These are phyloP conservation scores for Nidularia sp. DNA, from an alignment of 768 basidiomycete species.

Conservation along the genomic window DNA sequence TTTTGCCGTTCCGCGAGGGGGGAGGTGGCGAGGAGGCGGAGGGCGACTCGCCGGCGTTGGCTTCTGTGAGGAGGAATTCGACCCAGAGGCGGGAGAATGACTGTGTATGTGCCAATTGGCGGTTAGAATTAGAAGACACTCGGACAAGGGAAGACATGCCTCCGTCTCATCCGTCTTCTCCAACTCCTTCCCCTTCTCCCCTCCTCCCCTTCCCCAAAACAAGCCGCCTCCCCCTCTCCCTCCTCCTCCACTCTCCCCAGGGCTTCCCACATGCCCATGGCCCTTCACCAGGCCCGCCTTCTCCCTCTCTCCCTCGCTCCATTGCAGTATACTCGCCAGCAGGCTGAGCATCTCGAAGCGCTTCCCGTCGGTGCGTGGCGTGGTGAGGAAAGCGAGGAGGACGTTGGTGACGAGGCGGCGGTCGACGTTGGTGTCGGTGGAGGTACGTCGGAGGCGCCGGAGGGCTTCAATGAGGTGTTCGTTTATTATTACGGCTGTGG, in stretches of 20 bases:
- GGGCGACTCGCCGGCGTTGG: constrained; percentile 41
- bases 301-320: constrained; percentile 89
- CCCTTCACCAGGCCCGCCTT: constrained; percentile 81
- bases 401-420: constrained; percentile 92
- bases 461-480: constrained; percentile 97
- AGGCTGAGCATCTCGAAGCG: constrained; percentile 95
- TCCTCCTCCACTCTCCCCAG: constrained; percentile 3
- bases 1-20: constrained; percentile 19
- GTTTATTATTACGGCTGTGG: constrained; percentile 87
- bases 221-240: constrained; percentile 5
- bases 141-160: constrained; percentile 32
- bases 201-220: constrained; percentile 35
- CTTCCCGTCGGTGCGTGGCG: constrained; percentile 88
- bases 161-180: constrained; percentile 85
- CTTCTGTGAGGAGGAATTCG: constrained; percentile 95
- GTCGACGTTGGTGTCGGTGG: constrained; percentile 90
- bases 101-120: constrained; percentile 32
- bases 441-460: constrained; percentile 84
- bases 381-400: constrained; percentile 83
- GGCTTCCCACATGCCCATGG: constrained; percentile 4
- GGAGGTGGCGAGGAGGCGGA: constrained; percentile 12
- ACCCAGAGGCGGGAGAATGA: constrained; percentile 98
- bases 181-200: constrained; percentile 43
- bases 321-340: constrained; percentile 84
- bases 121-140: background rate